Base-by-base conservation (phyloP, 495 filamentous ascomycete genomes). In the Cercophora sp. region DNA sequence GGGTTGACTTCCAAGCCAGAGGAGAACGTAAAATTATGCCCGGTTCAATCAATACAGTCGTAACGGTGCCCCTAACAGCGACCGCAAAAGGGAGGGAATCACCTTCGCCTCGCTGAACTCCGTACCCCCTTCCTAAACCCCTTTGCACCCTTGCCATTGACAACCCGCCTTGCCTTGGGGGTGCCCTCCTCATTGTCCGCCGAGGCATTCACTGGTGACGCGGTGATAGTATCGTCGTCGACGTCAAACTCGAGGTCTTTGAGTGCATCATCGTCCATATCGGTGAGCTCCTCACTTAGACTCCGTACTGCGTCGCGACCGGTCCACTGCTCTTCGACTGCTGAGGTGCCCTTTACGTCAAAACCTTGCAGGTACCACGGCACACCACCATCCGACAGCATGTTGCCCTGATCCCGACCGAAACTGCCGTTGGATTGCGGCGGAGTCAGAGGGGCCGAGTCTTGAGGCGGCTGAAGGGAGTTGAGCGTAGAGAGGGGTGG, bases 341-440 rank as follows among this genome's bases (percentile, higher is more conserved):
- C 71, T 0, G 70, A 88, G 0, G 88, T 94, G 15, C 92, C 90
- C 45, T 79, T 63, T 0, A 86, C 87, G 31, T 92, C 82, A 60
- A 93, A 92, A 9, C 82, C 79, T 55, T 89, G 76, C 60, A 95
- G 82, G 70, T 94, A 96, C 90, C 91, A 96, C 9, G 87, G 84
- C 5, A 92, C 76, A 10, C 91, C 91, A 40, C 91, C 91, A 42
- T 85, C 72, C 3, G 79, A 75, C 26, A 93, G 69, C 4, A 78
- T 71, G 15, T 82, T 76, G 8, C 75, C 67, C 35, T 80, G 60
- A 18, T 62, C 57, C 5, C 58, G 37, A 25, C 54, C 62, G 19
- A 70, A 58, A 51, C 73, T 76, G 37, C 74, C 76, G 54, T 78
- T 79, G 1, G 70, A 75, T 29, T 75, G 76, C 0, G 70, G 74